phyloP scores from a whole-genome alignment of 306 rosid species.

The Alnus rubra region DNA sequence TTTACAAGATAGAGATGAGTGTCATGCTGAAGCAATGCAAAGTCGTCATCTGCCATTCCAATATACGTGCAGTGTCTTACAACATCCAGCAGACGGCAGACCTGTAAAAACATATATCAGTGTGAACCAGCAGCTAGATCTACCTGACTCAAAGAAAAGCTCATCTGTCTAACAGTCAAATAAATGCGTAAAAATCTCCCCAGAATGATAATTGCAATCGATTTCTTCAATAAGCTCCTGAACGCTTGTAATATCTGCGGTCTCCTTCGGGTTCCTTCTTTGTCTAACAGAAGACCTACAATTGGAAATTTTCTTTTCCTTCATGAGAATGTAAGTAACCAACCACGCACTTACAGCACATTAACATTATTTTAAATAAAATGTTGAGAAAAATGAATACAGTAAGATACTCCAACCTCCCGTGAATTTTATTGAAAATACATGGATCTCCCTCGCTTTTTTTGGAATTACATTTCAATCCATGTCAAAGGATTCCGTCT shows the following conservation, averaged over 20 bases:
- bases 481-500: not conserved
- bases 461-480: not conserved
- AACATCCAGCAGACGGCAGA: constrained; percentile 71
- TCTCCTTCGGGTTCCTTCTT: constrained; percentile 85
- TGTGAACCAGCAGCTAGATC: constrained; percentile 22
- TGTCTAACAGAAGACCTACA: constrained; percentile 77
- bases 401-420: not conserved
- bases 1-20: constrained; percentile 91
- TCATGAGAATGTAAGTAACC: not conserved
- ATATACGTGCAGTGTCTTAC: constrained; percentile 79
- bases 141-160: constrained; percentile 18
- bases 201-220: constrained; percentile 62
- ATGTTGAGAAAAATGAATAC: not conserved
- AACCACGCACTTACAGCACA: not conserved
- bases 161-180: constrained; percentile 4
- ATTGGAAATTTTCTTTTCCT: constrained; percentile 13
- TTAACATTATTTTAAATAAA: not conserved
- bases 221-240: constrained; percentile 78
- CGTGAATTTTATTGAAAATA: not conserved
- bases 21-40: constrained; percentile 88
- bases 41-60: constrained; percentile 93
- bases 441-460: not conserved
- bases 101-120: constrained; percentile 57
- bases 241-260: constrained; percentile 68
- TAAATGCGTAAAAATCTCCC: constrained; percentile 34